Evolutionary conservation across 2,329 filamentous ascomycete species (phyloP), one percentile per base, ranked within the genome.

Genomic region (Claviceps sp.): DNA sequence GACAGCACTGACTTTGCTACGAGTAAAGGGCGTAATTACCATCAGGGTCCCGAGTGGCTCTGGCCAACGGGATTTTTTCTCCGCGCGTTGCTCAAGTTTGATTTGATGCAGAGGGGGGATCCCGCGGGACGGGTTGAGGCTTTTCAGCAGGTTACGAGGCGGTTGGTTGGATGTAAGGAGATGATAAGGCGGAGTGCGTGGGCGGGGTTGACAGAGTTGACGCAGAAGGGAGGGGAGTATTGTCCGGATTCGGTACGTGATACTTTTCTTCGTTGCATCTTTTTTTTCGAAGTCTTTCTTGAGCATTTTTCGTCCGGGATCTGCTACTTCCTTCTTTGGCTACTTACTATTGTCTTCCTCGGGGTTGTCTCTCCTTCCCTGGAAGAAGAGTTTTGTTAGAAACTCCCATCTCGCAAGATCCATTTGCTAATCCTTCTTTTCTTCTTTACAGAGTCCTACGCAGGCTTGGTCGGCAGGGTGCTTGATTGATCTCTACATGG

Each of bases 1-100:
- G 93, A 98, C 68, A 91, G 85, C 54, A 81, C 80, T 13, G 87
- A 97, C 67, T 97, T 96, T 63, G 80, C 87, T 11, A 97, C 91
- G 0, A 82, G 86, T 60, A 97, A 97, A 69, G 93, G 93, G 48
- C 79, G 93, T 52, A 98, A 97, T 69, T 98, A 98, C 70, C 93
- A 98, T 67, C 91, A 97, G 67, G 93, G 93, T 4, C 94, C 93
- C 0, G 93, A 98, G 67, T 98, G 93, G 93, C 72, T 96, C 24
- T 98, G 93, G 93, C 94, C 91, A 0, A 91, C 89, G 1, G 93
- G 93, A 4, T 98, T 89, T 73, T 98, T 95, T 75, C 75, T 96
- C 22, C 83, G 94, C 48, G 93, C 93, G 1, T 72, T 98, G 57
- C 77, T 98, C 56, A 87, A 89, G 66, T 97, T 97, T 62, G 89